These are phyloP conservation scores for Helianthus tuberosus DNA, from an alignment of 129 eudicot species.

Conservation along the genomic window DNA sequence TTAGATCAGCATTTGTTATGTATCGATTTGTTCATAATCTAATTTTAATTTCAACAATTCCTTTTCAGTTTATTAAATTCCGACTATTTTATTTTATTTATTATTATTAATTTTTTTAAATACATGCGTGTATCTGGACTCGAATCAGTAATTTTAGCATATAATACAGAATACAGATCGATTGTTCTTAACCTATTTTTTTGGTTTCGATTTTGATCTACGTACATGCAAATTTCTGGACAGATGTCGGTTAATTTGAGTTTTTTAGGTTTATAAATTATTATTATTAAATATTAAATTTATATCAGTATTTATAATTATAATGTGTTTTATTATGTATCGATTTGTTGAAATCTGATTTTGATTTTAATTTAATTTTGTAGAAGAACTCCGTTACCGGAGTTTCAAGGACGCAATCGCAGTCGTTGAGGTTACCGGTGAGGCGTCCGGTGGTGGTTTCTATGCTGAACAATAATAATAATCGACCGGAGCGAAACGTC, in stretches of 20 bases:
- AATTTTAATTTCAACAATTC: too few relatives aligned
- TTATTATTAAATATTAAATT: too few relatives aligned
- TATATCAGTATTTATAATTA: slow-evolving; percentile 1
- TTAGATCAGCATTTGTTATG: too few relatives aligned
- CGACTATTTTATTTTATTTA: too few relatives aligned
- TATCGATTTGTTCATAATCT: too few relatives aligned
- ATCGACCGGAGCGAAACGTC: slow-evolving; percentile 30
- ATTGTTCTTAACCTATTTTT: too few relatives aligned
- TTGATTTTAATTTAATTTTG: slow-evolving; percentile 14
- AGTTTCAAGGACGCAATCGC: slow-evolving; percentile 38
- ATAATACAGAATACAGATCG: too few relatives aligned
- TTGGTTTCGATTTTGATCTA: neutral
- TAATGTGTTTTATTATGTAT: neutral
- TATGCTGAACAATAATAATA: slow-evolving; percentile 26
- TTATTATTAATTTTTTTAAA: too few relatives aligned
- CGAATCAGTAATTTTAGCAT: too few relatives aligned
- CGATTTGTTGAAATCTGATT: neutral
- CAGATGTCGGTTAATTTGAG: neutral
- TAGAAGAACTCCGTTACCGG: slow-evolving; percentile 35
- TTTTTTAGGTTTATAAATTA: neutral
- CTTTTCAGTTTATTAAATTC: too few relatives aligned
- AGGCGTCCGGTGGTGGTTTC: slow-evolving; percentile 26
- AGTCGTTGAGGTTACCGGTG: slow-evolving; percentile 23
- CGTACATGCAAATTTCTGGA: neutral
- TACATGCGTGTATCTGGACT: too few relatives aligned